Conservation (phyloP, 2,329 filamentous ascomycete species). For the Diaporthe capsici region DNA sequence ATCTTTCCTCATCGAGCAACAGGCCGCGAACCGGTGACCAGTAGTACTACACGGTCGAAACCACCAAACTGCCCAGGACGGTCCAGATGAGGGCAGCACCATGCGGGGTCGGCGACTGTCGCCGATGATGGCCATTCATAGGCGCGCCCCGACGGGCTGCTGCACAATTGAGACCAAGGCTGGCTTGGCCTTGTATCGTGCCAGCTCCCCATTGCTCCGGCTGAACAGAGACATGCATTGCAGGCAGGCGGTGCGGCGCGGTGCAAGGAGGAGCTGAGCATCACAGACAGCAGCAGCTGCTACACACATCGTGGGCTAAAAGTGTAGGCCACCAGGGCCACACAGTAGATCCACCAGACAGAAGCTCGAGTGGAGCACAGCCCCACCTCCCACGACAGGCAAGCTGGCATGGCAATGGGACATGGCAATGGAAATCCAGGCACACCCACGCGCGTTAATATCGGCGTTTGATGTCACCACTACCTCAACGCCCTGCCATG, state of each 20-base stretch:
- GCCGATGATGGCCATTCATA: constrained; percentile 25
- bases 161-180: constrained; percentile 20
- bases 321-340: neutral
- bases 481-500: constrained; percentile 18
- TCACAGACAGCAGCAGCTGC: neutral
- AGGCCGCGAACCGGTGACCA: constrained; percentile 11
- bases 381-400: neutral
- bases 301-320: neutral
- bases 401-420: constrained; percentile 9
- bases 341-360: constrained; percentile 2
- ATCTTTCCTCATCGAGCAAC: constrained; percentile 30
- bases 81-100: constrained; percentile 14
- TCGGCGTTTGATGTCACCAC: constrained; percentile 35
- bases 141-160: constrained; percentile 6
- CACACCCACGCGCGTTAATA: constrained; percentile 9
- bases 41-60: constrained; percentile 31
- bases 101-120: constrained; percentile 23
- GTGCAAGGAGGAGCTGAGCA: neutral
- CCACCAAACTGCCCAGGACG: neutral
- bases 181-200: constrained; percentile 29
- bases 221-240: constrained; percentile 32
- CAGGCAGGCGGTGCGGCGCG: neutral
- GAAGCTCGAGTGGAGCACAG: constrained; percentile 18
- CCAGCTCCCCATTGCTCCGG: constrained; percentile 18
- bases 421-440: constrained; percentile 26